Conservation (phyloP, 352 stramenopile species). For the Phytophthora capsici region DNA sequence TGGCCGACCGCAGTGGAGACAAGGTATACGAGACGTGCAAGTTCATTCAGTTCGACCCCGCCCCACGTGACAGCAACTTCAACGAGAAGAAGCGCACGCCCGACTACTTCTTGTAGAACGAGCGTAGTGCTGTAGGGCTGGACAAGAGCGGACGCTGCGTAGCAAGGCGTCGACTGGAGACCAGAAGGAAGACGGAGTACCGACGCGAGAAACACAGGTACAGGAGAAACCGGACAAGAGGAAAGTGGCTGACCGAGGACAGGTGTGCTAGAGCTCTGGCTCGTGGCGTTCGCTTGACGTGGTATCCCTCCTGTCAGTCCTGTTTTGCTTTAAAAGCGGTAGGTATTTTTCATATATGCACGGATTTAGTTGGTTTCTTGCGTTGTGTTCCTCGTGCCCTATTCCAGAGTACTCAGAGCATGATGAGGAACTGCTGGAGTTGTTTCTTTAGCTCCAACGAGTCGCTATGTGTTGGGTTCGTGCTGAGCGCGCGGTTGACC, state of each 20-base stretch:
- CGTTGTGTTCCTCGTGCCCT: conserved; percentile 5
- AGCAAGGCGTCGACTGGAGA: conserved; percentile 5
- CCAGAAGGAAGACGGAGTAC: conserved; percentile 7
- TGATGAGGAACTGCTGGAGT: conserved; percentile 83
- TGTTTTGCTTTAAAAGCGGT: conserved; percentile 26
- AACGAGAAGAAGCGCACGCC: conserved; percentile 93
- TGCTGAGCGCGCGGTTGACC: conserved; percentile 80
- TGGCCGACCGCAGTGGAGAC: conserved; percentile 85
- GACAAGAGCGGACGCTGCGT: conserved; percentile 9
- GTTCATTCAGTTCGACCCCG: conserved; percentile 93
- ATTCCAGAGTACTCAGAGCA: conserved; percentile 50
- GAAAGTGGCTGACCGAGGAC: conserved; percentile 19
- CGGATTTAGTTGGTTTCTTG: conserved; percentile 38
- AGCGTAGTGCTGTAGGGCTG: neutral
- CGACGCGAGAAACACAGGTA: conserved; percentile 28
- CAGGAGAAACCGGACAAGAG: conserved; percentile 24
- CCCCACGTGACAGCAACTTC: conserved; percentile 90
- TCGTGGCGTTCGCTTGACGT: conserved; percentile 22
- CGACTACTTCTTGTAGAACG: conserved; percentile 91
- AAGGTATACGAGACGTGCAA: conserved; percentile 94
- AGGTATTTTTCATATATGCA: conserved; percentile 51
- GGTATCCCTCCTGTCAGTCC: conserved; percentile 14
- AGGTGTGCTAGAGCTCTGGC: conserved; percentile 10
- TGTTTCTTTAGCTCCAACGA: conserved; percentile 91
- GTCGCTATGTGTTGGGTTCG: conserved; percentile 87